Base-by-base conservation (phyloP, 768 basidiomycete genomes). In the Pisolithus marmoratus region DNA sequence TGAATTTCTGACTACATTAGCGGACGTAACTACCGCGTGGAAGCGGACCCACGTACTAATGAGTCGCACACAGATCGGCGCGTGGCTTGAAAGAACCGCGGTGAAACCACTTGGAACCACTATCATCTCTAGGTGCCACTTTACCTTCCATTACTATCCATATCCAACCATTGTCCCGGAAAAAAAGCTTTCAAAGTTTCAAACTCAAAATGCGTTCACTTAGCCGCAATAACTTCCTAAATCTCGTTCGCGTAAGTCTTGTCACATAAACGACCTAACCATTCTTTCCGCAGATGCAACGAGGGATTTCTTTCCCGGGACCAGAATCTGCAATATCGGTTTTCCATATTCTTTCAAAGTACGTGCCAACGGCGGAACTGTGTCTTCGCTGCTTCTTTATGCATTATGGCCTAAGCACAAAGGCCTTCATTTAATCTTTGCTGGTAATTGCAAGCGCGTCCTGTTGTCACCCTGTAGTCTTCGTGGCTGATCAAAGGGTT, bases 361-460 rank as follows among this genome's bases (percentile, higher is more conserved):
- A 38, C 48, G 49, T 46, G 43, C 36, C 45, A 45, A 50, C 49
- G 36, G 55, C 55, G 53, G 37, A 36, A 50, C 52, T 48, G 34
- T 23, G 22, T 23, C 44, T 49, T 52, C 50, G 53, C 46, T 58
- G 62, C 68, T 67, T 66, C 68, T 65, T 58, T 58, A 43, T 62
- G 52, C 68, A 61, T 58, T 58, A 38, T 62, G 52, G 49, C 44
- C 55, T 50, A 48, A 54, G 19, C 61, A 52, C 63, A 65, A 67
- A 46, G 58, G 53, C 54, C 53, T 48, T 56, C 44, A 47, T 58
- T 59, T 60, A 59, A 55, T 56, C 57, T 44, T 59, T 48, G 43
- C 51, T 67, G 56, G 67, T 60, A 48, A 57, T 51, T 54, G 50
- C 49, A 12, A 55, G 55, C 55, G 55, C 23, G 56, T 56, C 57